These are phyloP conservation scores for Penicillium frequentans DNA, from an alignment of 2,329 filamentous ascomycete species.

Conservation along the genomic window DNA sequence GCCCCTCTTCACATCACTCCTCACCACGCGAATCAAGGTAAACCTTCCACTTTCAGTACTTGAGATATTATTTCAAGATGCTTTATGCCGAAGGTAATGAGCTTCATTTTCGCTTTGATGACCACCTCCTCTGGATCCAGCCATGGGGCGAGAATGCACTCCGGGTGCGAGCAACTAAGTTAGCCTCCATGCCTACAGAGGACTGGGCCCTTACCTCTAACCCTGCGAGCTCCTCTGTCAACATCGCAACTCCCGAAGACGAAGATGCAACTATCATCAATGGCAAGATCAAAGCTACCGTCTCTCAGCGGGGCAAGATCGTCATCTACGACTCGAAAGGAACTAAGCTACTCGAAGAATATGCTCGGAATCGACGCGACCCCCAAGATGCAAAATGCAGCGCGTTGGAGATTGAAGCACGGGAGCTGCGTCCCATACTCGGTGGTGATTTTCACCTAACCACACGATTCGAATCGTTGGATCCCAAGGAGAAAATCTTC, in stretches of 20 bases:
- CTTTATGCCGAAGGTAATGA: conserved; percentile 34
- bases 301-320: conserved; percentile 53
- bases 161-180: conserved; percentile 39
- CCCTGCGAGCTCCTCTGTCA: conserved; percentile 9
- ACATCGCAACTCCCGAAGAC: conserved; percentile 15
- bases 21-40: background rate
- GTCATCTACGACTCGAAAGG: conserved; percentile 47
- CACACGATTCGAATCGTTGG: conserved; percentile 57
- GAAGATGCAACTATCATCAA: conserved; percentile 47
- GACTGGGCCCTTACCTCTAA: conserved; percentile 37
- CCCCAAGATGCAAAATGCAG: conserved; percentile 59
- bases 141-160: conserved; percentile 42
- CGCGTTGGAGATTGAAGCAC: conserved; percentile 56
- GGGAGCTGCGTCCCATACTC: conserved; percentile 57
- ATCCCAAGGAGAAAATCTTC: conserved; percentile 60
- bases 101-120: conserved; percentile 39
- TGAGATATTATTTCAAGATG: conserved; percentile 18
- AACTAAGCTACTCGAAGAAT: conserved; percentile 54
- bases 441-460: conserved; percentile 60
- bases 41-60: background rate
- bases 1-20: background rate
- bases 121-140: conserved; percentile 39
- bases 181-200: conserved; percentile 35
- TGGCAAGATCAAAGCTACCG: conserved; percentile 49
- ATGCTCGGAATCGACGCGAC: conserved; percentile 52